Evolutionary conservation across 495 filamentous ascomycete genomes (phyloP).

Genomic region (Pyrenopolyporus hunteri): DNA sequence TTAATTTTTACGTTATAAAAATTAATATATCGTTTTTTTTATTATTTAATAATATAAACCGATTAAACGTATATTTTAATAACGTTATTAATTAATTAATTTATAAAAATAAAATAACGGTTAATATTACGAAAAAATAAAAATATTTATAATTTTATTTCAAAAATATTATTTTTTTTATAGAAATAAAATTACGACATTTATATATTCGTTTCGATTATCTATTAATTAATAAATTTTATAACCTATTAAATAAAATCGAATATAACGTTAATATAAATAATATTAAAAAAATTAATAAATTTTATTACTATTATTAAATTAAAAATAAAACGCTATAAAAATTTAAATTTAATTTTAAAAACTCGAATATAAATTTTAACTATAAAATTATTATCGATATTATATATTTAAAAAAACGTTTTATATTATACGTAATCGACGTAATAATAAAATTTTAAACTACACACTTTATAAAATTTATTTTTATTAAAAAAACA

Average conservation of each 20-base stretch:
- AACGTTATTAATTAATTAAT: slow-evolving; percentile 10
- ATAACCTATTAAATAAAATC: slow-evolving; percentile 13
- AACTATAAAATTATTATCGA: slow-evolving; percentile 1
- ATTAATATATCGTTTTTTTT: neutral
- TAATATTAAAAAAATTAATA: slow-evolving; percentile 1
- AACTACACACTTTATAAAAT: too few species aligned
- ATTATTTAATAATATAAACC: neutral
- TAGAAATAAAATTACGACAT: neutral
- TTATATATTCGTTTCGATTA: neutral
- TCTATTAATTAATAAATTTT: slow-evolving; percentile 1
- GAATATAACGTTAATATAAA: neutral
- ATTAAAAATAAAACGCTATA: slow-evolving; percentile 3
- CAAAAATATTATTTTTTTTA: slow-evolving; percentile 2
- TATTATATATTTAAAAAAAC: neutral
- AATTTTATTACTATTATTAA: slow-evolving; percentile 8
- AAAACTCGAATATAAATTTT: neutral
- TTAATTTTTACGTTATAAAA: neutral
- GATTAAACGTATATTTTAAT: slow-evolving; percentile 2
- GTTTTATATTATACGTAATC: neutral
- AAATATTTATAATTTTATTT: slow-evolving; percentile 6
- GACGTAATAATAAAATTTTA: too few species aligned
- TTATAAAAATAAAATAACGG: neutral
- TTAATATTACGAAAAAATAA: neutral
- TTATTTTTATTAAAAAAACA: too few species aligned
- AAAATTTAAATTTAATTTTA: neutral